A percentile compares a stretch with the other conserved stretches of the same genome.
Conservation (phyloP, 306 rosid species). For the Vachellia pachyceras region DNA sequence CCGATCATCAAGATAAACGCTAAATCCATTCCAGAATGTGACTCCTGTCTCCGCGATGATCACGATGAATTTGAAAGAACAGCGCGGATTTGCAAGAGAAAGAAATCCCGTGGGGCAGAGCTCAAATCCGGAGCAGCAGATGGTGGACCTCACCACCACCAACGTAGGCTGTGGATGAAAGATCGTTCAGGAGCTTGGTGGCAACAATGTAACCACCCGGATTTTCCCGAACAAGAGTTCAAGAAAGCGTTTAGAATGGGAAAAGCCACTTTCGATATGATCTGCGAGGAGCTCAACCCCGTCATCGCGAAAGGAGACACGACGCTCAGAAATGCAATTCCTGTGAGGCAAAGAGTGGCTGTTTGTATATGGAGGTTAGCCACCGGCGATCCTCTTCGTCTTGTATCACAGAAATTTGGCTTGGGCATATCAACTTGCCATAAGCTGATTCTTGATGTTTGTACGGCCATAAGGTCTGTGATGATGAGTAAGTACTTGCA, state of each 20-base stretch:
- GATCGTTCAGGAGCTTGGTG: constrained; percentile 98
- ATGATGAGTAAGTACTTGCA: constrained; percentile 84
- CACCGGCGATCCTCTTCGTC: constrained; percentile 90
- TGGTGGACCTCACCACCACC: constrained; percentile 39
- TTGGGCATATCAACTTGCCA: constrained; percentile 96
- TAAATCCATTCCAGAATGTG: constrained; percentile 58
- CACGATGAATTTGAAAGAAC: constrained; percentile 62
- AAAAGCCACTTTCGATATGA: constrained; percentile 71
- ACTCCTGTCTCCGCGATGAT: constrained; percentile 47
- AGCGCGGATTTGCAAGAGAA: constrained; percentile 49
- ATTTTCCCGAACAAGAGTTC: constrained; percentile 83
- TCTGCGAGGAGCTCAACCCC: constrained; percentile 86
- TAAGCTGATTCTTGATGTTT: constrained; percentile 88
- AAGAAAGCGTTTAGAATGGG: constrained; percentile 90
- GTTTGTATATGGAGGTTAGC: constrained; percentile 94
- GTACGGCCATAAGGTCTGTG: constrained; percentile 79
- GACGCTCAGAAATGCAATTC: constrained; percentile 78
- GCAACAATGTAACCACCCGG: constrained; percentile 86
- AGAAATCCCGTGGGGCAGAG: constrained; percentile 50
- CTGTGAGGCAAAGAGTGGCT: constrained; percentile 88
- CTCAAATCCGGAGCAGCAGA: constrained; percentile 35
- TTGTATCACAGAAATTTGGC: constrained; percentile 83
- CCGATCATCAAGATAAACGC: constrained; percentile 56
- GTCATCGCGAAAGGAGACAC: constrained; percentile 89
- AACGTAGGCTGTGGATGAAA: constrained; percentile 88